These are phyloP conservation scores for Austroboletus eburneus DNA, from an alignment of 768 basidiomycete genomes.

Conservation along the genomic window DNA sequence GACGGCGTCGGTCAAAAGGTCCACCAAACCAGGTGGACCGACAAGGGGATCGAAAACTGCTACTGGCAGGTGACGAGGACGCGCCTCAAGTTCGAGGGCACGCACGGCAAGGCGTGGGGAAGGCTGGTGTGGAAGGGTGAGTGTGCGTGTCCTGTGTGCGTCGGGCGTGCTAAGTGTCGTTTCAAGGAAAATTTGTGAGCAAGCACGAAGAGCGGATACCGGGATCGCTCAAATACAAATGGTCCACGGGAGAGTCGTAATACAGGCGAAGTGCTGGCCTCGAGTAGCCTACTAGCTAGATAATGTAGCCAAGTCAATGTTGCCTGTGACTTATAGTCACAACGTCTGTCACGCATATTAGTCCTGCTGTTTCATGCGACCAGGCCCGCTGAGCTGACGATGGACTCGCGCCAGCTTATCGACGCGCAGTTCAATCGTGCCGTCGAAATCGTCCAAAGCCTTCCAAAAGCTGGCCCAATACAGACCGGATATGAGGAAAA, in stretches of 20 bases:
- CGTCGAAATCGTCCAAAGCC: slow-evolving; percentile 87
- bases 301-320: no score
- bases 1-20: slow-evolving; percentile 67
- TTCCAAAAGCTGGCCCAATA: slow-evolving; percentile 92
- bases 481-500: slow-evolving; percentile 97
- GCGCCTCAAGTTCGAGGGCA: slow-evolving; percentile 66
- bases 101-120: slow-evolving; percentile 83
- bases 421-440: slow-evolving; percentile 89
- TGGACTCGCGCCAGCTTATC: slow-evolving; percentile 65
- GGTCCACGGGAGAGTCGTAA: slow-evolving; percentile 51
- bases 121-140: slow-evolving; percentile 73
- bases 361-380: no score
- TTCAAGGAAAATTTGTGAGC: slow-evolving; percentile 58
- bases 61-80: slow-evolving; percentile 77
- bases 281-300: no score
- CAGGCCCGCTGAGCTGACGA: slow-evolving; percentile 19
- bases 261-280: no score
- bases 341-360: slow-evolving; percentile 12
- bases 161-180: slow-evolving; percentile 8
- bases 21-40: slow-evolving; percentile 69
- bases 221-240: slow-evolving; percentile 71
- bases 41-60: slow-evolving; percentile 60
- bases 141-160: slow-evolving; percentile 20
- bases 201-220: slow-evolving; percentile 57
- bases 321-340: slow-evolving; percentile 6